Evolutionary conservation across 768 basidiomycete genomes (phyloP).

Genomic region (Serpula lacrymans): DNA sequence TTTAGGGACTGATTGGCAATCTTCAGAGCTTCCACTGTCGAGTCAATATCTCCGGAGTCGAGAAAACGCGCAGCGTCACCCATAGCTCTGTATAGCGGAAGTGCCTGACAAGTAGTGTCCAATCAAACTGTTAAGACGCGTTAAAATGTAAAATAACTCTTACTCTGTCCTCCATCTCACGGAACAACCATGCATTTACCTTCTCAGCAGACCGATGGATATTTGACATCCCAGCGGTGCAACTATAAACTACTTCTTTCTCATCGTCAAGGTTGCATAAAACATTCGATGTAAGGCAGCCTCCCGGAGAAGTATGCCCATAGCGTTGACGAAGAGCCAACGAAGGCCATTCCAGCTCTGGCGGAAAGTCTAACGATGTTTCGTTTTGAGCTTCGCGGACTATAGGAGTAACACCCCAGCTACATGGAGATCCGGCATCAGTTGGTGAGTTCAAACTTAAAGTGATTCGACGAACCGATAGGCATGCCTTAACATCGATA

Average conservation of each 20-base stretch:
- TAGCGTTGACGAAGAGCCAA: slow-evolving; percentile 12
- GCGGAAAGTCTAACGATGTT: slow-evolving; percentile 15
- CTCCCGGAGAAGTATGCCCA: slow-evolving; percentile 15
- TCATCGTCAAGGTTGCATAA: slow-evolving; percentile 14
- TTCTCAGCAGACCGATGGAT: slow-evolving; percentile 12
- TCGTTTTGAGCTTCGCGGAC: slow-evolving; percentile 20
- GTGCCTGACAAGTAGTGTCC: background rate
- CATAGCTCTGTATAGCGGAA: slow-evolving; percentile 9
- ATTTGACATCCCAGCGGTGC: slow-evolving; percentile 16
- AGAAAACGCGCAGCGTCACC: background rate
- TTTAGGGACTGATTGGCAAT: slow-evolving; percentile 7
- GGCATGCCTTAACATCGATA: slow-evolving; percentile 16
- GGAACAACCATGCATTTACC: slow-evolving; percentile 6
- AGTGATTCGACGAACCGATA: slow-evolving; percentile 13
- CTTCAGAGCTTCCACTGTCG: slow-evolving; percentile 4
- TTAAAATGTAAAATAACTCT: background rate
- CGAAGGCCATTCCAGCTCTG: slow-evolving; percentile 15
- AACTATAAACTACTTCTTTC: slow-evolving; percentile 15
- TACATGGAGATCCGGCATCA: slow-evolving; percentile 1
- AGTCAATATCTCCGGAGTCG: slow-evolving; percentile 1
- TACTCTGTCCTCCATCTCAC: slow-evolving; percentile 10
- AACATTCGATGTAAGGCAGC: slow-evolving; percentile 18
- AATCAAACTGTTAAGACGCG: background rate
- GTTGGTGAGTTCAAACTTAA: background rate
- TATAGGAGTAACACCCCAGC: slow-evolving; percentile 19